Conservation (phyloP, 2,329 filamentous ascomycete genomes). For the Pseudocercospora vitis region DNA sequence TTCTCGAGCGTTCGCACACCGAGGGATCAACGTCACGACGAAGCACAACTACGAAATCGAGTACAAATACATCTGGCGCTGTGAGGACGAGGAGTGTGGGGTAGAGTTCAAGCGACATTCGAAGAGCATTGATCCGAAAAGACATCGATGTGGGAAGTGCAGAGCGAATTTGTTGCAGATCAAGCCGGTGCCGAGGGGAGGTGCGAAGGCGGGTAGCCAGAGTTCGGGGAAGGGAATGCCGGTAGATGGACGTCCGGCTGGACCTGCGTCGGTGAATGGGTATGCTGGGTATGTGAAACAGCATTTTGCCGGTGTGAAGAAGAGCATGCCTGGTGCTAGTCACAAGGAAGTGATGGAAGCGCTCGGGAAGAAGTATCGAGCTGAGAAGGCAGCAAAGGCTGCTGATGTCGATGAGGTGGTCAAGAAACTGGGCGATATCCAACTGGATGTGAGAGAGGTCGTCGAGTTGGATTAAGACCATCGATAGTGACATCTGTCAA, state of each 20-base stretch:
- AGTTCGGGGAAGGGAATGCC: background rate
- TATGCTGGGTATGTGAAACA: conserved; percentile 65
- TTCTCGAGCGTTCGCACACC: conserved; percentile 58
- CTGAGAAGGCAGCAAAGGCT: conserved; percentile 42
- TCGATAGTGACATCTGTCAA: no score
- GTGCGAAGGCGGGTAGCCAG: conserved; percentile 29
- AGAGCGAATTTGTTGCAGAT: conserved; percentile 68
- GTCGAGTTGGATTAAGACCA: conserved; percentile 19
- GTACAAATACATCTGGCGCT: conserved; percentile 89
- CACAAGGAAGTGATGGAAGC: conserved; percentile 70
- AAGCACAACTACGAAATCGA: conserved; percentile 88
- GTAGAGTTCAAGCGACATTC: conserved; percentile 79
- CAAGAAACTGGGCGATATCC: conserved; percentile 21
- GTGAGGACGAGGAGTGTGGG: conserved; percentile 58
- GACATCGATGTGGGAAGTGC: conserved; percentile 76
- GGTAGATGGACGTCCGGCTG: background rate
- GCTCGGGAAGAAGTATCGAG: conserved; percentile 63
- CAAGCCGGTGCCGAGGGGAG: conserved; percentile 67
- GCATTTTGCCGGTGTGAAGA: conserved; percentile 63
- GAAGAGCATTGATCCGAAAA: conserved; percentile 72
- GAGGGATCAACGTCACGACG: conserved; percentile 76
- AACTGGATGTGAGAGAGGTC: conserved; percentile 17
- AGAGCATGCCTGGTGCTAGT: conserved; percentile 54
- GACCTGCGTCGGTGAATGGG: conserved; percentile 40
- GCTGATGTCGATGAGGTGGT: conserved; percentile 12